Conservation (phyloP, 805 yeast genomes). For the Kurtzmaniella cleridarum region DNA sequence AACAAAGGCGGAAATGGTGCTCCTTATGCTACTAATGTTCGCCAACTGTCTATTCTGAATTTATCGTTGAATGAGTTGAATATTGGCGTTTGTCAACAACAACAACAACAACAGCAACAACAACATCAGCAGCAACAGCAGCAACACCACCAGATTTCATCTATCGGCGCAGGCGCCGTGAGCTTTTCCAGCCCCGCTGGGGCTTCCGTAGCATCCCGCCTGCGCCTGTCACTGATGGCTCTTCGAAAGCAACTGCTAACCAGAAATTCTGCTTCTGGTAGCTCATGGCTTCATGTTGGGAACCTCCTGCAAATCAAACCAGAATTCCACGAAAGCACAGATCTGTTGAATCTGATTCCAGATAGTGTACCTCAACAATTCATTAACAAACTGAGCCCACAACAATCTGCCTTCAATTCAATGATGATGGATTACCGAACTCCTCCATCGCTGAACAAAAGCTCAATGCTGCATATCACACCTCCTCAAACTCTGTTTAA, state of each 20-base stretch:
- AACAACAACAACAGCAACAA: too few relatives aligned
- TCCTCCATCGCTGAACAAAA: constrained; percentile 31
- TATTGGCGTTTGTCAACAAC: constrained; percentile 10
- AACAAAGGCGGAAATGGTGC: constrained; percentile 6
- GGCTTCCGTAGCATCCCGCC: constrained; percentile 17
- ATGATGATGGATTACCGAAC: constrained; percentile 40
- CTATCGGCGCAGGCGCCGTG: constrained; percentile 5
- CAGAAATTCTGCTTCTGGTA: constrained; percentile 33
- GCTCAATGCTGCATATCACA: constrained; percentile 19
- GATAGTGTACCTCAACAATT: constrained; percentile 39
- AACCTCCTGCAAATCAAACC: constrained; percentile 26
- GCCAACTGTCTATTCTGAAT: constrained; percentile 36
- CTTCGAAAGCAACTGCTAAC: constrained; percentile 40
- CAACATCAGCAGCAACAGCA: too few relatives aligned
- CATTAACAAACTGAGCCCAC: constrained; percentile 25
- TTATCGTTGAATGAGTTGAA: constrained; percentile 36
- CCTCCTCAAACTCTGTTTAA: constrained; percentile 10
- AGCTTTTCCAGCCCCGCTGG: constrained; percentile 5
- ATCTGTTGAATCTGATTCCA: constrained; percentile 39
- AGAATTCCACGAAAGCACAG: constrained; percentile 24
- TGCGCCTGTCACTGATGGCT: constrained; percentile 31
- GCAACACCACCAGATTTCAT: too few relatives aligned
- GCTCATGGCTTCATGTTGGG: constrained; percentile 41
- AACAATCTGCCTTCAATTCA: constrained; percentile 20
- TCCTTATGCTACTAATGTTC: constrained; percentile 11